Conservation (phyloP, 768 basidiomycete genomes). For the Suillus alpinus region DNA sequence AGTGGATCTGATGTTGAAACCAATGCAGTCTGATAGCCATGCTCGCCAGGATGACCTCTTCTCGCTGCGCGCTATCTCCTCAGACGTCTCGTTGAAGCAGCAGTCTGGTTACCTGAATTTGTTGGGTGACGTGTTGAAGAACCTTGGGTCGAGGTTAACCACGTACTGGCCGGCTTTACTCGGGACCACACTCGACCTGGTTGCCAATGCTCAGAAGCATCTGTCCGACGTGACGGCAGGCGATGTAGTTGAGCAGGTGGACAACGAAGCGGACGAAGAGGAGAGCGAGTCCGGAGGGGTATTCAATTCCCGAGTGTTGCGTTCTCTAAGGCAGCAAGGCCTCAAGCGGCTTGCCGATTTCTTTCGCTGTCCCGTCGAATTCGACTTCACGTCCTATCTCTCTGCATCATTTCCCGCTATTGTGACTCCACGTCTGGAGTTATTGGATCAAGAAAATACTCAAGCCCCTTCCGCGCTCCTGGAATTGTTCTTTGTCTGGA, state of each 20-base stretch:
- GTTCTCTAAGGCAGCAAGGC: constrained; percentile 77
- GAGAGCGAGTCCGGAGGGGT: constrained; percentile 25
- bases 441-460: constrained; percentile 80
- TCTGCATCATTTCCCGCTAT: constrained; percentile 60
- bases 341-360: constrained; percentile 87
- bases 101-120: constrained; percentile 83
- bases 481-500: constrained; percentile 82
- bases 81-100: constrained; percentile 53
- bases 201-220: constrained; percentile 60
- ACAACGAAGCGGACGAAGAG: constrained; percentile 35
- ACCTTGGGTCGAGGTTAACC: constrained; percentile 72
- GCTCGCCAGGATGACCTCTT: constrained; percentile 27
- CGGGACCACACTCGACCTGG: constrained; percentile 61
- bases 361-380: constrained; percentile 69
- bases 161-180: constrained; percentile 75
- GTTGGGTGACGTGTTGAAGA: constrained; percentile 79
- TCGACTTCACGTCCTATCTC: constrained; percentile 77
- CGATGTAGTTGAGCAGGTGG: constrained; percentile 36
- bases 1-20: constrained; percentile 84
- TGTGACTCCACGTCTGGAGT: constrained; percentile 78
- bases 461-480: constrained; percentile 88
- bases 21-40: constrained; percentile 44
- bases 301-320: constrained; percentile 38
- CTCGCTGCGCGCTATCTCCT: constrained; percentile 25
- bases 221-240: constrained; percentile 35